These are phyloP conservation scores for Albophoma yamanashiensis DNA, from an alignment of 2,329 filamentous ascomycete genomes.

Conservation along the genomic window DNA sequence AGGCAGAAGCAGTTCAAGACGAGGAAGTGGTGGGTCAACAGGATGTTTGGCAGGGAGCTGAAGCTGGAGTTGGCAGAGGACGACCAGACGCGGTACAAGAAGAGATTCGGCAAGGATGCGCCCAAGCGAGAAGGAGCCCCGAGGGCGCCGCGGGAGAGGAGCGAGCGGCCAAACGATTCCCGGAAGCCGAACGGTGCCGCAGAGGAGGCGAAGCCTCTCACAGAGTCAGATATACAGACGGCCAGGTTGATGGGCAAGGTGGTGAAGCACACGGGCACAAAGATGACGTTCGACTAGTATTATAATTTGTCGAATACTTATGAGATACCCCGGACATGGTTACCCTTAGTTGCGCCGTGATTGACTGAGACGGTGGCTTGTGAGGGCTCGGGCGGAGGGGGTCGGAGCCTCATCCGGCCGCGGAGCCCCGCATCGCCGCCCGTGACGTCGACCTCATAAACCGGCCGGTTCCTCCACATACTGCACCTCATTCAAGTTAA, in stretches of 20 bases:
- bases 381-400: background rate
- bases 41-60: constrained; percentile 66
- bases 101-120: constrained; percentile 74
- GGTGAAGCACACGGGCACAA: constrained; percentile 68
- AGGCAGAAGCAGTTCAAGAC: constrained; percentile 43
- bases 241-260: constrained; percentile 68
- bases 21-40: constrained; percentile 76
- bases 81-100: constrained; percentile 79
- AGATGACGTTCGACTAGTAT: constrained; percentile 68
- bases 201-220: constrained; percentile 25
- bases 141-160: constrained; percentile 23
- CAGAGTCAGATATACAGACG: constrained; percentile 35
- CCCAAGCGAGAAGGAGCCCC: constrained; percentile 14
- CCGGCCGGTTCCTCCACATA: background rate
- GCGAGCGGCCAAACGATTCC: constrained; percentile 20
- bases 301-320: background rate
- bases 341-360: background rate
- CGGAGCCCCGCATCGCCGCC: background rate
- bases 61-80: constrained; percentile 94
- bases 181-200: constrained; percentile 6
- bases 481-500: background rate
- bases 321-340: background rate
- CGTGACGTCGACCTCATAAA: background rate
- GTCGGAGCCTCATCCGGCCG: background rate
- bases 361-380: background rate